Evolutionary conservation across 352 stramenopile species (phyloP).

Genomic region (Globisporangium orthogonon): DNA sequence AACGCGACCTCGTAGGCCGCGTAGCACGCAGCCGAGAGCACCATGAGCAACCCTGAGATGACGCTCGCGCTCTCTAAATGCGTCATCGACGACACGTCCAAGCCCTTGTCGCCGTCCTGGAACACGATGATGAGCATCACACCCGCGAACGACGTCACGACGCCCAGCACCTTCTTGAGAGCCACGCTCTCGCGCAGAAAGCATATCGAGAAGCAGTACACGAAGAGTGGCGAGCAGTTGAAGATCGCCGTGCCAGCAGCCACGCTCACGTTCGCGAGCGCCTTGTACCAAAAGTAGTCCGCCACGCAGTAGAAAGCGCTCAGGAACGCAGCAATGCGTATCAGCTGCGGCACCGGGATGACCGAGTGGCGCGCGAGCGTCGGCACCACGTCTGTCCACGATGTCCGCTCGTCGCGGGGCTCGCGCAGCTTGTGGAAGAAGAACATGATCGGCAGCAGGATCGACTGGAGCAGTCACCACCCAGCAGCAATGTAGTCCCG

Average conservation of each 20-base stretch:
- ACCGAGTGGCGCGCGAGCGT: conserved; percentile 30
- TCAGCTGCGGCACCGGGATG: conserved; percentile 22
- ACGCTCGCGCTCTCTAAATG: conserved; percentile 23
- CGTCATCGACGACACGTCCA: conserved; percentile 15
- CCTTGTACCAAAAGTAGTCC: conserved; percentile 62
- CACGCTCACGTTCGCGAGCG: conserved; percentile 38
- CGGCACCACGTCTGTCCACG: conserved; percentile 13
- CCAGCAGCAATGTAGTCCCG: background rate
- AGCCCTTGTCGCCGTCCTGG: conserved; percentile 18
- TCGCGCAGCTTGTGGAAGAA: conserved; percentile 26
- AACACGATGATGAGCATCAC: conserved; percentile 45
- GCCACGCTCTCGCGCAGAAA: conserved; percentile 36
- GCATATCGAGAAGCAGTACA: conserved; percentile 67
- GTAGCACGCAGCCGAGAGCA: conserved; percentile 40
- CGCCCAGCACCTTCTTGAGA: conserved; percentile 30
- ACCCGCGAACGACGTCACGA: conserved; percentile 34
- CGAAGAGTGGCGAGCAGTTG: conserved; percentile 56
- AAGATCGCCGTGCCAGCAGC: conserved; percentile 43
- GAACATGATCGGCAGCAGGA: conserved; percentile 32
- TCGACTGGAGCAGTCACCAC: conserved; percentile 10
- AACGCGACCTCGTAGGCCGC: conserved; percentile 43
- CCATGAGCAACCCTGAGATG: conserved; percentile 31
- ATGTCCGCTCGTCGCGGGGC: conserved; percentile 7
- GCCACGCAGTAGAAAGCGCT: conserved; percentile 38
- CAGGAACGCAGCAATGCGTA: conserved; percentile 28